phyloP scores from a whole-genome alignment of 306 rosid species.

The Hippophae rhamnoides region DNA sequence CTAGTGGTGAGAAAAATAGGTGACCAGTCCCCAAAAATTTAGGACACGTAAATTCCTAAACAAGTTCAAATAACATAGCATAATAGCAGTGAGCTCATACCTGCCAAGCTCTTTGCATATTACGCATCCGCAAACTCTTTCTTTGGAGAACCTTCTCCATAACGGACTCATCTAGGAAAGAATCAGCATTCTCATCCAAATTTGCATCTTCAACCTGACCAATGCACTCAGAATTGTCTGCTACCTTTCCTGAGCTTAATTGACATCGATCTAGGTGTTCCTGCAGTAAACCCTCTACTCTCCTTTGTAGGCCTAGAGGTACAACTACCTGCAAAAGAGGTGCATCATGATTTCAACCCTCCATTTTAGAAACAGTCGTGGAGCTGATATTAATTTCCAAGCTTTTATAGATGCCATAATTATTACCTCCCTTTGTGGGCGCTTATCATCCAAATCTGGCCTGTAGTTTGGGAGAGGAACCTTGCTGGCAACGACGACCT shows the following conservation, averaged over 20 bases:
- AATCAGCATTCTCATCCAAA: slow-evolving; percentile 41
- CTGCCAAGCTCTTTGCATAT: slow-evolving; percentile 93
- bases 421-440: slow-evolving; percentile 94
- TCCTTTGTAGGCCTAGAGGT: slow-evolving; percentile 85
- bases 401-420: slow-evolving; percentile 1
- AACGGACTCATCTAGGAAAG: slow-evolving; percentile 71
- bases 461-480: slow-evolving; percentile 96
- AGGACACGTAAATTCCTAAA: no score
- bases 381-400: slow-evolving; percentile 5
- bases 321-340: slow-evolving; percentile 51
- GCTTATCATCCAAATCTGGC: slow-evolving; percentile 96
- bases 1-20: no score
- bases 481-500: slow-evolving; percentile 91
- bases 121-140: slow-evolving; percentile 86
- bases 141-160: slow-evolving; percentile 96
- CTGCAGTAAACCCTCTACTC: slow-evolving; percentile 85
- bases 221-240: slow-evolving; percentile 30
- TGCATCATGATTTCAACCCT: slow-evolving; percentile 7
- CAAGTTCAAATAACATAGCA: not conserved
- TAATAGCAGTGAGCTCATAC: slow-evolving; percentile 25
- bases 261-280: slow-evolving; percentile 69
- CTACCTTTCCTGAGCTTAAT: slow-evolving; percentile 39
- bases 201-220: slow-evolving; percentile 37
- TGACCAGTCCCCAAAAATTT: no score
- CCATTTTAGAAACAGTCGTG: slow-evolving; percentile 10